Percentiles rank a stretch among this genome's conserved stretches.
Conservation (phyloP, 1,284 basidiomycete genomes). For the Trichosporon asahii region DNA sequence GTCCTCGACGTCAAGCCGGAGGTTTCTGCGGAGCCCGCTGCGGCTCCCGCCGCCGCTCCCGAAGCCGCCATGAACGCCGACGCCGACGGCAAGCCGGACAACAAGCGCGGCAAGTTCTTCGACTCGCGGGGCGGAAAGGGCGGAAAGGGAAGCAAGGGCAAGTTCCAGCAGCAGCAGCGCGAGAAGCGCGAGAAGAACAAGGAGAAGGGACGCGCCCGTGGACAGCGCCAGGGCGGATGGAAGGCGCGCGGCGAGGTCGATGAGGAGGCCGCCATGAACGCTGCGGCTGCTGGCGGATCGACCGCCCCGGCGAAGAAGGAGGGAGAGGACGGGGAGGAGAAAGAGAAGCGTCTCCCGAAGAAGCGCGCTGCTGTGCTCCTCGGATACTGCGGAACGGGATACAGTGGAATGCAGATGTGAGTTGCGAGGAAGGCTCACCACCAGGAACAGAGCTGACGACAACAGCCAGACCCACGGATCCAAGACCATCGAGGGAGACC, state of each 20-base stretch:
- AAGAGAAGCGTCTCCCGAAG: constrained; percentile 54
- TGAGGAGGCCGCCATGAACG: constrained; percentile 19
- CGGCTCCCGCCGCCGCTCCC: neutral
- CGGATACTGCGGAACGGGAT: constrained; percentile 59
- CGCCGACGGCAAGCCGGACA: neutral
- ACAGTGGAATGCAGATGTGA: constrained; percentile 94
- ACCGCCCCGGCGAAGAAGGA: neutral
- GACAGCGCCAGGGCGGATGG: constrained; percentile 6
- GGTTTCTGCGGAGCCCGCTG: neutral
- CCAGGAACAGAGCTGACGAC: neutral
- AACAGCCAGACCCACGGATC: constrained; percentile 51
- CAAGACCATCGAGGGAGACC: constrained; percentile 83
- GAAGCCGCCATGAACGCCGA: constrained; percentile 20
- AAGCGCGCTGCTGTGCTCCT: constrained; percentile 57
- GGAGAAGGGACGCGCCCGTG: constrained; percentile 15
- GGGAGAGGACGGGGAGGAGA: constrained; percentile 26
- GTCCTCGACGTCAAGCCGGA: neutral
- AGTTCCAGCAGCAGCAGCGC: neutral
- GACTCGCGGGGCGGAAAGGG: constrained; percentile 7
- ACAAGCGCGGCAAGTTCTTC: constrained; percentile 3
- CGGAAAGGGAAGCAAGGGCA: neutral
- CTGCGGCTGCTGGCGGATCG: neutral
- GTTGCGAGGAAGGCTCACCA: constrained; percentile 48
- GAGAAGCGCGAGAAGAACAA: constrained; percentile 11
- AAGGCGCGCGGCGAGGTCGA: neutral